Evolutionary conservation across 2,329 filamentous ascomycete genomes (phyloP).

Genomic region (Pseudopyrenochaeta lycopersici): DNA sequence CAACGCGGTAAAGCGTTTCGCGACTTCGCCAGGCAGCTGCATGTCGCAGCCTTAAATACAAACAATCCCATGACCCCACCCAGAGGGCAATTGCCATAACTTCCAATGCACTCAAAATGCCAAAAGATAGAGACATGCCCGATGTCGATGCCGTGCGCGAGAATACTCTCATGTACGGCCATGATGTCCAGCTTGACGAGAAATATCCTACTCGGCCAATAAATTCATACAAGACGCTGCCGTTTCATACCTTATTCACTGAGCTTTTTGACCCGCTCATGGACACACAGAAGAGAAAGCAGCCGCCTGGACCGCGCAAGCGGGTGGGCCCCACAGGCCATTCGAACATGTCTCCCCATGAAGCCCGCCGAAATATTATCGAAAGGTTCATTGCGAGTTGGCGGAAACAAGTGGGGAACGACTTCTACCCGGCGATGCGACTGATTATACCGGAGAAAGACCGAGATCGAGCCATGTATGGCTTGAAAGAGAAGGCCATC

Average conservation of each 20-base stretch:
- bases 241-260: conserved; percentile 81
- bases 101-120: conserved; percentile 36
- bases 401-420: conserved; percentile 86
- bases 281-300: conserved; percentile 78
- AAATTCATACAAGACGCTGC: conserved; percentile 80
- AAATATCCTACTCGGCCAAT: conserved; percentile 79
- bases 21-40: conserved; percentile 19
- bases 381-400: conserved; percentile 86
- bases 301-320: conserved; percentile 63
- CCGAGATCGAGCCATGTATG: conserved; percentile 89
- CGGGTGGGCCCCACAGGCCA: conserved; percentile 69
- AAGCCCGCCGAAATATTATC: conserved; percentile 82
- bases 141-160: conserved; percentile 56
- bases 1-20: conserved; percentile 17
- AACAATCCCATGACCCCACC: not conserved
- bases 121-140: conserved; percentile 45
- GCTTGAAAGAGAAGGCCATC: conserved; percentile 90
- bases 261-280: conserved; percentile 82
- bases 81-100: not conserved
- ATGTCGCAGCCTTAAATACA: conserved; percentile 9
- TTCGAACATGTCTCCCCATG: conserved; percentile 72
- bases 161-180: conserved; percentile 60
- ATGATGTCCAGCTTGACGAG: conserved; percentile 57
- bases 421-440: conserved; percentile 92
- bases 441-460: conserved; percentile 94